These are phyloP conservation scores for Cynara cardunculus DNA, from an alignment of 129 eudicot species.

Conservation along the genomic window DNA sequence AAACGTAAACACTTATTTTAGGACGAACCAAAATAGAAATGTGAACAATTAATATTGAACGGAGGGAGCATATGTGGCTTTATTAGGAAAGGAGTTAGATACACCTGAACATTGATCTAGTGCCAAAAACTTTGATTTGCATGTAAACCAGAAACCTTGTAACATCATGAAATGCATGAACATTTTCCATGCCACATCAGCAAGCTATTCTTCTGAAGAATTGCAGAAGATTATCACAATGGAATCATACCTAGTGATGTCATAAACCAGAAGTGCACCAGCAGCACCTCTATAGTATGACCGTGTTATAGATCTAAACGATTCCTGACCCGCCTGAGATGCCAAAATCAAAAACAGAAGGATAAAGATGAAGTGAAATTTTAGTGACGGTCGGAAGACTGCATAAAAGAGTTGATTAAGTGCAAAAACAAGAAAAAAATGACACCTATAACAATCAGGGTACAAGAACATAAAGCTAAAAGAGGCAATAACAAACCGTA, in stretches of 20 bases:
- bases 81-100: slow-evolving; percentile 3
- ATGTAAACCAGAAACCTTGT: background rate
- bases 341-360: slow-evolving; percentile 1
- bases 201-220: background rate
- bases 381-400: background rate
- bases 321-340: slow-evolving; percentile 93
- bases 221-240: too few species aligned
- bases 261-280: slow-evolving; percentile 96
- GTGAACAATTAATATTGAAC: background rate
- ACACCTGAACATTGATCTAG: background rate
- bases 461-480: background rate
- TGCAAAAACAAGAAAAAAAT: slow-evolving; percentile 1
- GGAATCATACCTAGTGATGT: slow-evolving; percentile 56
- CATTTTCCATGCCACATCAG: background rate
- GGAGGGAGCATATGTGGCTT: background rate
- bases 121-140: background rate
- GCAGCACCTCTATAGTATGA: slow-evolving; percentile 98
- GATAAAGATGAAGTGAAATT: background rate
- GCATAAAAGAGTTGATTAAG: background rate
- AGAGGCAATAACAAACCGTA: slow-evolving; percentile 31
- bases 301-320: slow-evolving; percentile 91
- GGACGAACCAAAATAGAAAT: background rate
- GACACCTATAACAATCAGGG: background rate
- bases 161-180: slow-evolving; percentile 1
- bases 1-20: background rate